Evolutionary conservation across 257 asterid species (phyloP), one percentile per base, ranked within the genome.

Genomic region (Paulownia fortunei): DNA sequence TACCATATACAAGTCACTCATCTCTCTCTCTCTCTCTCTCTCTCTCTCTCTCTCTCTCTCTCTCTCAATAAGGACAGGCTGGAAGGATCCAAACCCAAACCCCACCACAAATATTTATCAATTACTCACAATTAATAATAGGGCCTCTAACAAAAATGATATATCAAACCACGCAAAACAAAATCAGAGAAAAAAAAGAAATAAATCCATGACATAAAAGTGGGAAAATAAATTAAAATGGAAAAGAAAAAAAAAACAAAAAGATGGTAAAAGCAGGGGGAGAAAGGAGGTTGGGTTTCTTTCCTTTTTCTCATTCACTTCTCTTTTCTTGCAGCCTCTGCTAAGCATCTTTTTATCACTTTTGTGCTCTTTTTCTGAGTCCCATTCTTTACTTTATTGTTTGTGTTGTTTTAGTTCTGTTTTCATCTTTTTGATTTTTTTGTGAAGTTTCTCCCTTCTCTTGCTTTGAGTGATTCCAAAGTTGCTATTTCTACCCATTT

Each of bases 271-370:
- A 86, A 76, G 84, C 72, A 83, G 84, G 76, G 86, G 77, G 81
- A 79, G 73, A 78, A 84, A 60, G 81, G 85, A 78, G 73, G 81
- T 61, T 62, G 76, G 83, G 80, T 77, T 69, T 54, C 60, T 71
- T 58, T 52, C 84, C 82, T 80, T 82, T 84, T 41, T 54, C 83
- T 75, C 77, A 82, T 73, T 66, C 79, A 34, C 82, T 76, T 64
- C 88, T 86, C 89, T 82, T 82, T 91, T 89, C 94, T 90, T 91
- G 88, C 80, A 49, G 86, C 86, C 85, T 79, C 85, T 83, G 90
- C 88, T 72, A 84, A 86, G 96, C 93, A 93, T 91, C 93, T 88
- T 85, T 82, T 78, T 64, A 78, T 81, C 21, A 42, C 83, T 84
- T 88, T 86, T 79, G 58, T 77, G 80, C 77, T 75, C 83, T 85